Evolutionary conservation across 1,284 basidiomycete species (phyloP).

Genomic region (Veloboletus limbatus): DNA sequence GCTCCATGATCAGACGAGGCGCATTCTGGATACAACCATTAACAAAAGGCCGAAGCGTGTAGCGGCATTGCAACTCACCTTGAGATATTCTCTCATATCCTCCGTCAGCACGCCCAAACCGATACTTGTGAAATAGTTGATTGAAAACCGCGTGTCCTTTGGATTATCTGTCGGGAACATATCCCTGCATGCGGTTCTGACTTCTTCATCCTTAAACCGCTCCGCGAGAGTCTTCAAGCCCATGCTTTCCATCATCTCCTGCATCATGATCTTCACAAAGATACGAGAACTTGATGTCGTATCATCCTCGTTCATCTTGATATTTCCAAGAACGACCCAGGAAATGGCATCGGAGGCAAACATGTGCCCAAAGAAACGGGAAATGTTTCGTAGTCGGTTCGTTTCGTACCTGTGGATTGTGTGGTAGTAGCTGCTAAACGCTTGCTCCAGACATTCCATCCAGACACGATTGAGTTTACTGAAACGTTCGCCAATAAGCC

Average conservation of each 20-base stretch:
- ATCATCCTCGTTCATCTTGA: conserved; percentile 97
- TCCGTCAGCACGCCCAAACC: conserved; percentile 90
- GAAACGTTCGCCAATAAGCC: conserved; percentile 93
- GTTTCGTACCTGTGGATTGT: conserved; percentile 99
- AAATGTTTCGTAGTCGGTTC: conserved; percentile 95
- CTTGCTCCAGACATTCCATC: conserved; percentile 86
- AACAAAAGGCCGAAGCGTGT: neutral
- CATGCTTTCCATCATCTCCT: conserved; percentile 92
- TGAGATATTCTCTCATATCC: conserved; percentile 94
- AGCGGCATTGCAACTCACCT: conserved; percentile 48
- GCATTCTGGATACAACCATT: conserved; percentile 65
- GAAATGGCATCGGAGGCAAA: conserved; percentile 84
- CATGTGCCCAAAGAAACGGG: conserved; percentile 93
- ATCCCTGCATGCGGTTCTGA: conserved; percentile 70
- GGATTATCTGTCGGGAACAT: conserved; percentile 98
- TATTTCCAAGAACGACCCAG: conserved; percentile 82
- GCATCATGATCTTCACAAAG: conserved; percentile 95
- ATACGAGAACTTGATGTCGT: conserved; percentile 96
- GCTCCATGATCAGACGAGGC: conserved; percentile 88
- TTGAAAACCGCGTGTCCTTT: conserved; percentile 94
- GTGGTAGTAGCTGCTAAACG: conserved; percentile 89
- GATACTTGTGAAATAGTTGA: conserved; percentile 98
- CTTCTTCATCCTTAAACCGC: conserved; percentile 84
- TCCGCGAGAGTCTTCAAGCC: conserved; percentile 82
- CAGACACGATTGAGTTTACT: conserved; percentile 94